These are phyloP conservation scores for Pyricularia pennisetigena DNA, from an alignment of 2,329 filamentous ascomycete genomes.

Conservation along the genomic window DNA sequence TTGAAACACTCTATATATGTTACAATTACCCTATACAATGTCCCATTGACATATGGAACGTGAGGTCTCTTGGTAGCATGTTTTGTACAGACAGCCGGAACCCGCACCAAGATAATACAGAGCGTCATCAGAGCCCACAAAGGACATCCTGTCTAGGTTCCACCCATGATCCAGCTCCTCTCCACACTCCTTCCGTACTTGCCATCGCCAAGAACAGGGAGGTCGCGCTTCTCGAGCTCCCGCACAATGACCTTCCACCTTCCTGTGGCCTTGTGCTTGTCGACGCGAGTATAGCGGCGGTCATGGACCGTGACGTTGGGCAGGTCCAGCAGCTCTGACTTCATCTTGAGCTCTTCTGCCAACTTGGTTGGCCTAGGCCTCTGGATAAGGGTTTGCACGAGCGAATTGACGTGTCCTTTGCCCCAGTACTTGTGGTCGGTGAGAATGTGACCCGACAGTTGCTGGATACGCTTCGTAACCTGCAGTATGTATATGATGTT, in stretches of 20 bases:
- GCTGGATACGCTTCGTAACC: constrained; percentile 72
- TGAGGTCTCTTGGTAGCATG: neutral
- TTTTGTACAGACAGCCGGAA: neutral
- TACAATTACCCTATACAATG: neutral
- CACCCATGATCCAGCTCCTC: constrained; percentile 3
- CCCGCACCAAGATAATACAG: neutral
- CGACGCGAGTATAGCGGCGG: constrained; percentile 57
- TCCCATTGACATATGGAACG: neutral
- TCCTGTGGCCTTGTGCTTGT: constrained; percentile 52
- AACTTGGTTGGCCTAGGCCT: constrained; percentile 53
- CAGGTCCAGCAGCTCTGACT: constrained; percentile 36
- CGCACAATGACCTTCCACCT: constrained; percentile 26
- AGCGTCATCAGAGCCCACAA: neutral
- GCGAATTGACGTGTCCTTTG: constrained; percentile 40
- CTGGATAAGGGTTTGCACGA: constrained; percentile 43
- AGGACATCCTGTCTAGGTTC: neutral
- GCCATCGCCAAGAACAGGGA: constrained; percentile 18
- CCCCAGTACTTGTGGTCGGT: constrained; percentile 57
- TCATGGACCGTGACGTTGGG: constrained; percentile 62
- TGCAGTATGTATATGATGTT: constrained; percentile 23
- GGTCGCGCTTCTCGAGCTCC: constrained; percentile 18
- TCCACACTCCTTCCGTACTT: constrained; percentile 12
- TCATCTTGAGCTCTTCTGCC: constrained; percentile 43
- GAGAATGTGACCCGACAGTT: constrained; percentile 69
- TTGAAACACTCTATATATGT: constrained; percentile 1